Base-by-base conservation (phyloP, 768 basidiomycete genomes). In the Floccularia luteovirens region DNA sequence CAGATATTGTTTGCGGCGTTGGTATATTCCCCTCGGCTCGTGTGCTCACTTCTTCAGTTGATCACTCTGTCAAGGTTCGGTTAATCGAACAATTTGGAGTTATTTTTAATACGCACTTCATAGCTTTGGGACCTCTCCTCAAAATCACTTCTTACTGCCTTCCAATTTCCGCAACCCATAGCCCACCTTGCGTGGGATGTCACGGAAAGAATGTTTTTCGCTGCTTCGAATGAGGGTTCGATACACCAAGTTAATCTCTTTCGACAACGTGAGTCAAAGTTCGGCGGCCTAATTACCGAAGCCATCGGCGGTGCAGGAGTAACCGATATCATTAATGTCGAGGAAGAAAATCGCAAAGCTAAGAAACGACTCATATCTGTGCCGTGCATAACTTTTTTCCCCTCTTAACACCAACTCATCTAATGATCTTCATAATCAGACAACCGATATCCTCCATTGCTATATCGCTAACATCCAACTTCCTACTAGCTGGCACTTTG, bases 131-230 rank as follows among this genome's bases (percentile, higher is more conserved):
- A 90, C 59, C 60, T 87, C 14, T 66, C 82, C 11, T 78, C 88
- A 0, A 73, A 74, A 36, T 68, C 80, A 10, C 70, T 97, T 12
- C 64, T 98, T 19, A 82, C 86, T 4, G 92, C 93, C 0, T 94
- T 94, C 57, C 72, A 82, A 48, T 92, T 96, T 48, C 88, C 91
- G 12, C 70, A 79, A 41, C 74, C 87, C 1, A 79, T 93, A 24
- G 63, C 74, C 3, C 74, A 66, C 40, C 52, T 93, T 13, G 75
- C 77, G 7, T 84, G 87, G 73, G 92, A 97, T 49, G 52, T 74
- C n/a, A 77, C 82, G 0, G 94, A 97, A 62, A 76, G 93, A 19
- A 66, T 83, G 35, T 90, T 97, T 60, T 92, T 96, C 54, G 90
- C 89, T 22, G 85, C 81, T 7, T 89, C 90, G 0, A 48, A 69